These are phyloP conservation scores for Paraleonurus japonicus DNA, from an alignment of 257 asterid genomes.

Conservation along the genomic window DNA sequence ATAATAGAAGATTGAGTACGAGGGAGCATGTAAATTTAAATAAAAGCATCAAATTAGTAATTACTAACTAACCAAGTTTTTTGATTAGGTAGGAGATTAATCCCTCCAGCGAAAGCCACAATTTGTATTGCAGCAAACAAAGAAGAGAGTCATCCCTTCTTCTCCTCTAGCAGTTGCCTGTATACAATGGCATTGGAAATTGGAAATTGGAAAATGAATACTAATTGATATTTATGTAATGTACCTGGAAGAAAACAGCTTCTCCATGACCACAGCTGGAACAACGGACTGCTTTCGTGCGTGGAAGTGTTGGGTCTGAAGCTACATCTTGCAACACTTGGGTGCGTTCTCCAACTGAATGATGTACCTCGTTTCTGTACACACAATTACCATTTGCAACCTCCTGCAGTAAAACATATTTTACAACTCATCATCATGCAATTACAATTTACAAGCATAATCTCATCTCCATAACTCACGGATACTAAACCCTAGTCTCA, in stretches of 20 bases:
- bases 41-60: not conserved
- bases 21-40: too few relatives aligned
- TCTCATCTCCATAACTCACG: too few relatives aligned
- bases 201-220: too few relatives aligned
- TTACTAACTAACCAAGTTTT: too few relatives aligned
- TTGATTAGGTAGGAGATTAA: constrained; percentile 19
- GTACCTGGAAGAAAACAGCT: constrained; percentile 98
- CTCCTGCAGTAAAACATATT: too few relatives aligned
- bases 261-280: constrained; percentile 89
- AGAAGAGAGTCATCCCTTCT: constrained; percentile 97
- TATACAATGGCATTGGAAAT: too few relatives aligned
- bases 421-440: too few relatives aligned
- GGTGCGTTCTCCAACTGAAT: constrained; percentile 82
- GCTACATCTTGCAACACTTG: constrained; percentile 93
- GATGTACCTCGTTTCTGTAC: constrained; percentile 83
- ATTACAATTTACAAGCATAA: too few relatives aligned
- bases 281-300: constrained; percentile 84
- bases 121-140: constrained; percentile 93
- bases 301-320: constrained; percentile 99
- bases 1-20: too few relatives aligned
- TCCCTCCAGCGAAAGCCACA: constrained; percentile 97
- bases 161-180: constrained; percentile 96
- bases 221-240: too few relatives aligned
- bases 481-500: not conserved
- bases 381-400: constrained; percentile 89